Conservation (phyloP, 2,329 filamentous ascomycete genomes). For the Fusarium torulosum region DNA sequence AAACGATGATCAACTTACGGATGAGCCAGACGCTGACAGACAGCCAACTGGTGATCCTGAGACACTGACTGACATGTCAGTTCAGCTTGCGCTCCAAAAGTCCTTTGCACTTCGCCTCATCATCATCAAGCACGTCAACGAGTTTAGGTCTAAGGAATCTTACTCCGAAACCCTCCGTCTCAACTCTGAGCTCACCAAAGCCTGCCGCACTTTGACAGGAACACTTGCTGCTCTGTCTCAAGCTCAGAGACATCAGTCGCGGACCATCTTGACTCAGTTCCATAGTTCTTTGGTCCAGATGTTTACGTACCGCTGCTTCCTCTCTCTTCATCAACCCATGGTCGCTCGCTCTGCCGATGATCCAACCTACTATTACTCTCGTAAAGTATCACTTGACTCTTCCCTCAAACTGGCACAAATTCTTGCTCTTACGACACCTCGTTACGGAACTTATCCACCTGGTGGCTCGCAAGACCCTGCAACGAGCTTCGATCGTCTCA, state of each 20-base stretch:
- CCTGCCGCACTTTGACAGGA: constrained; percentile 52
- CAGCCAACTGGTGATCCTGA: constrained; percentile 20
- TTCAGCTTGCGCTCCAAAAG: constrained; percentile 60
- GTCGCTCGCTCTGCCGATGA: constrained; percentile 59
- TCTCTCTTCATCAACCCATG: constrained; percentile 67
- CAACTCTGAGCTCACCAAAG: constrained; percentile 59
- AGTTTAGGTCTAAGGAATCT: constrained; percentile 57
- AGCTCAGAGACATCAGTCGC: constrained; percentile 40
- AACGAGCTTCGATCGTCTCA: constrained; percentile 55
- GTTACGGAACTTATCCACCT: constrained; percentile 22
- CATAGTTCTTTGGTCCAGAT: constrained; percentile 59
- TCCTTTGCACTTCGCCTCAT: constrained; percentile 60
- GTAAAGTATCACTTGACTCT: constrained; percentile 62
- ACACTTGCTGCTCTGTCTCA: constrained; percentile 54
- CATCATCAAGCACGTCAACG: constrained; percentile 61
- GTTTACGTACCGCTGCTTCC: constrained; percentile 61
- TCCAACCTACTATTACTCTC: constrained; percentile 65
- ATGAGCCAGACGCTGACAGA: constrained; percentile 50
- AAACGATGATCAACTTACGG: constrained; percentile 64
- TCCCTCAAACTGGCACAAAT: constrained; percentile 54
- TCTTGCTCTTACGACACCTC: constrained; percentile 46
- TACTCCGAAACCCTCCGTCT: constrained; percentile 63
- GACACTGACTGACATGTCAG: constrained; percentile 60
- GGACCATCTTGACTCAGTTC: constrained; percentile 52
- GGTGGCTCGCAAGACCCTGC: constrained; percentile 40